Evolutionary conservation across 2,329 filamentous ascomycete genomes (phyloP), one percentile per base, ranked within the genome.

Genomic region (Colletotrichum phormii): DNA sequence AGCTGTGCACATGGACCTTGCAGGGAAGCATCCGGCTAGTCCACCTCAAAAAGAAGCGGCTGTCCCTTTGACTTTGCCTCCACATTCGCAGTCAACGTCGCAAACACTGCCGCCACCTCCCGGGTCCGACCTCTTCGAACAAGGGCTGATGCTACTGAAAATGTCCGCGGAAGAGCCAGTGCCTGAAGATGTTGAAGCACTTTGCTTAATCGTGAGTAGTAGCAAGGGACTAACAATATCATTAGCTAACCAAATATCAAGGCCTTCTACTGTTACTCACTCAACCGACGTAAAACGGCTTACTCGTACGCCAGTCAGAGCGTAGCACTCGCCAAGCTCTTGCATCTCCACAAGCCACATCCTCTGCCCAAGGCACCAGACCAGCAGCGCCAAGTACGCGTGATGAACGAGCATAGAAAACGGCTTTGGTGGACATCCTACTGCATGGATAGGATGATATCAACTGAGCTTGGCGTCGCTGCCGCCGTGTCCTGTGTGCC

Each of bases 251-350:
- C 5, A 5, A 11, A 15, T n/a, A 31, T 33, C 8, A 15, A 70
- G 73, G 73, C 73, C 15, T 71, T 75, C 18, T 75, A 75, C 54
- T 73, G 63, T 33, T 73, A 75, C 26, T 75, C 66, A 6, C 59
- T 75, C 2, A 75, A 75, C 49, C 73, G 73, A 2, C 66, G 73
- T 7, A 75, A 70, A 29, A 73, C 73, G 12, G 73, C 73, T 13
- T 75, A 67, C 26, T 66, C 64, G 1, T 75, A 75, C 51, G 73
- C 73, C 18, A 69, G 71, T 37, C 71, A 75, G 35, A 73, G 73
- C 49, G 55, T 73, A 1, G 55, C 64, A 9, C 65, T 75, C 6
- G 66, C 73, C 1, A 75, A 72, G 22, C 71, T 75, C 1, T 59
- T 75, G 2, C 61, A 63, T 1, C 65, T 75, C 0, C 61, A 75